A percentile compares a stretch with the other conserved stretches of the same genome.
These are phyloP conservation scores for Oligophagozyma castellii DNA, from an alignment of 1,139 yeast genomes.

Conservation along the genomic window DNA sequence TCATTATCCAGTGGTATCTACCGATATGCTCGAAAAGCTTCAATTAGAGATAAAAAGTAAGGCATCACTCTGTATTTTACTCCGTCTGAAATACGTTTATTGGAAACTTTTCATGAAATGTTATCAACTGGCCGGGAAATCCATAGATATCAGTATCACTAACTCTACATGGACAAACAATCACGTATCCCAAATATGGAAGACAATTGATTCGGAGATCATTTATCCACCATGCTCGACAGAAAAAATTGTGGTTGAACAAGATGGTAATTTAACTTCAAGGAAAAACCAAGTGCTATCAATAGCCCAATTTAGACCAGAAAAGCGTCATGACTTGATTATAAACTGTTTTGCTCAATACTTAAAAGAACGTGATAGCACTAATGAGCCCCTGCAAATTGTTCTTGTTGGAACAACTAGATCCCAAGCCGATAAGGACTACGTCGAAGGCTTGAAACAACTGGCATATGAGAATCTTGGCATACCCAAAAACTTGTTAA, in stretches of 20 bases:
- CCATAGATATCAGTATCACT: conserved; percentile 52
- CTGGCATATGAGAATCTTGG: conserved; percentile 33
- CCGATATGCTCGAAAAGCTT: conserved; percentile 65
- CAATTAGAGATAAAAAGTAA: conserved; percentile 16
- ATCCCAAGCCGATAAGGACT: conserved; percentile 46
- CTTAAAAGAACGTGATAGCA: conserved; percentile 7
- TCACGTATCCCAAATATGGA: conserved; percentile 58
- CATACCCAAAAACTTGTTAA: conserved; percentile 36
- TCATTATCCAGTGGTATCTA: conserved; percentile 85
- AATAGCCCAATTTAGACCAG: conserved; percentile 91
- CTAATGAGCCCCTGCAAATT: conserved; percentile 34
- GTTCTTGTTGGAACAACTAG: conserved; percentile 80
- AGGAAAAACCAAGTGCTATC: conserved; percentile 53
- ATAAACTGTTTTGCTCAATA: conserved; percentile 49
- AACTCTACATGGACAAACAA: conserved; percentile 88
- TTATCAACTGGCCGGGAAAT: conserved; percentile 56
- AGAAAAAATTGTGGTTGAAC: conserved; percentile 30
- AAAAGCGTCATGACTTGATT: conserved; percentile 73
- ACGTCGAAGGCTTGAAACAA: conserved; percentile 37
- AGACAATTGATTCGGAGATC: conserved; percentile 26
- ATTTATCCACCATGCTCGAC: conserved; percentile 85
- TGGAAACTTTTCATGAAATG: conserved; percentile 53
- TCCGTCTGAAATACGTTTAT: conserved; percentile 41
- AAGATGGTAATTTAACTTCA: conserved; percentile 4
- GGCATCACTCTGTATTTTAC: conserved; percentile 13